phyloP scores from a whole-genome alignment of 306 rosid genomes.

The Rosa persica region DNA sequence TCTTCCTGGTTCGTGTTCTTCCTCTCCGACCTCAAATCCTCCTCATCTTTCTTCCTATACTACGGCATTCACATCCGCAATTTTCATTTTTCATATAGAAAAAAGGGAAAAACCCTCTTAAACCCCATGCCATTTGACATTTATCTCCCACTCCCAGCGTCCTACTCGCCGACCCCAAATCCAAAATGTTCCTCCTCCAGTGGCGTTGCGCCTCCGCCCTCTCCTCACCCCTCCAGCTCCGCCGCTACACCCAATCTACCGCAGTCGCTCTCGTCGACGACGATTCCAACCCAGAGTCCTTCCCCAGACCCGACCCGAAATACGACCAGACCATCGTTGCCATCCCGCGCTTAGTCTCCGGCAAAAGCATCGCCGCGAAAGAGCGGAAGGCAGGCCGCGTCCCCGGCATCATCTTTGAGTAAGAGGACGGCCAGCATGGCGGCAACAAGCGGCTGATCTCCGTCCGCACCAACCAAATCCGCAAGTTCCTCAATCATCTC shows the following conservation, averaged over 20 bases:
- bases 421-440: conserved; percentile 79
- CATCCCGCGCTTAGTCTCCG: conserved; percentile 59
- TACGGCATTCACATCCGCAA: no score
- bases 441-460: conserved; percentile 94
- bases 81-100: no score
- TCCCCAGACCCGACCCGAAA: conserved; percentile 70
- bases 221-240: conserved; percentile 35
- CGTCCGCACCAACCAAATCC: conserved; percentile 70
- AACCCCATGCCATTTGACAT: no score
- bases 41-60: no score
- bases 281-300: conserved; percentile 36
- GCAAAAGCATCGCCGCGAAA: conserved; percentile 60
- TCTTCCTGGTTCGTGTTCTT: no score
- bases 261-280: conserved; percentile 26
- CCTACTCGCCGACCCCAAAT: no score
- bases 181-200: conserved; percentile 13
- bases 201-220: conserved; percentile 26
- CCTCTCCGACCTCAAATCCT: no score
- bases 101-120: no score
- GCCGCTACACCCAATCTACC: conserved; percentile 47
- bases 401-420: conserved; percentile 87
- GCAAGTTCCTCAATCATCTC: conserved; percentile 69
- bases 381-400: conserved; percentile 83
- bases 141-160: no score
- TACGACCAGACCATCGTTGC: conserved; percentile 73